Base-by-base conservation (phyloP, 345 rosid genomes). In the Eucalyptus microcorys region DNA sequence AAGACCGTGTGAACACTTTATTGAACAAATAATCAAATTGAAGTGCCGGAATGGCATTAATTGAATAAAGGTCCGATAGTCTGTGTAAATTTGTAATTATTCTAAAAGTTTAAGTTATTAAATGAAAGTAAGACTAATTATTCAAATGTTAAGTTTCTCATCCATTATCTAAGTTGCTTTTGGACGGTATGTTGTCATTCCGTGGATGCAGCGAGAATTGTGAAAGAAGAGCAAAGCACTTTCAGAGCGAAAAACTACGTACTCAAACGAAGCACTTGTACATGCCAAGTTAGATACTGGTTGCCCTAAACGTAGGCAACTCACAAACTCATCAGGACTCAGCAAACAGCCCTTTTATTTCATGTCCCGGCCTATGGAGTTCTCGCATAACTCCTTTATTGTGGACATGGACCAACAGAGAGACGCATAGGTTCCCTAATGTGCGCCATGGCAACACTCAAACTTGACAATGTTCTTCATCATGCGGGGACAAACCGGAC, bases 401-500 rank as follows among this genome's bases (percentile, higher is more conserved):
- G 24, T 3, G 81, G 7, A 37, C 45, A 71, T 71, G 45, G 26
- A 71, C 14, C 27, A 9, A 14, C 45, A 37, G 81, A 71, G 81
- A 71, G 45, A 71, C 3, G 24, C 26, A 71, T 10, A 10, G 27
- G 81, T 71, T 71, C 88, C 86, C n/a, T 64, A 88, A 43, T 88
- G 89, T 4, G 87, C 83, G 14, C 89, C 59, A 84, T 88, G 89
- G 87, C 89, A 88, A 11, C 89, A 88, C 81, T 88, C 89, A 49
- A 84, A 88, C 52, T 59, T 83, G 83, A 88, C 87, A 16, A 59
- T 48, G 89, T 59, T 88, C 87, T 30, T 84, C 89, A 88, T 88
- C 55, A 47, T 57, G 30, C 87, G 89, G 17, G 89, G 87, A 79
- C 89, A 88, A 24, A 47, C 49, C 19, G 89, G 89, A 57, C 89